These are phyloP conservation scores for Rhodotorula sphaerocarpa DNA, from an alignment of 768 basidiomycete species.

Conservation along the genomic window DNA sequence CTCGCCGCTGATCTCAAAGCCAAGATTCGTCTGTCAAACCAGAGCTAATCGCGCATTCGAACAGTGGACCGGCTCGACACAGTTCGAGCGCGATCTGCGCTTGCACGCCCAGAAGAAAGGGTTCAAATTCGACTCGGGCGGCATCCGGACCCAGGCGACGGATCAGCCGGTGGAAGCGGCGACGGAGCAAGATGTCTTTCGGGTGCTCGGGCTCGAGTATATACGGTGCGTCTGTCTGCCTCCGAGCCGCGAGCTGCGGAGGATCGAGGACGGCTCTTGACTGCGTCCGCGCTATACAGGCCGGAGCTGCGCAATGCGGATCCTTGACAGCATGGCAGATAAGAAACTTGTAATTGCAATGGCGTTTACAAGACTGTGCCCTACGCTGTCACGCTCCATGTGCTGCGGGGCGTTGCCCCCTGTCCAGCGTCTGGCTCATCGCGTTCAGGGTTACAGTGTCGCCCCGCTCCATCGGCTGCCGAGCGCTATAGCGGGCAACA, in stretches of 20 bases:
- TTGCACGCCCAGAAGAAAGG: neutral
- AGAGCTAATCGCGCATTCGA: neutral
- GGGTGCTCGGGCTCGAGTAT: constrained; percentile 1
- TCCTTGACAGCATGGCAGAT: constrained; percentile 1
- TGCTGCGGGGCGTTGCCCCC: too few species aligned
- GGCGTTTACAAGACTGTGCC: too few species aligned
- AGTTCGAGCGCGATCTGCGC: constrained; percentile 24
- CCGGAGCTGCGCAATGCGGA: constrained; percentile 13
- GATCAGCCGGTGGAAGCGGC: neutral
- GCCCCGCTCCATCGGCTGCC: too few species aligned
- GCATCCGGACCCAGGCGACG: neutral
- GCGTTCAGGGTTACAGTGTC: too few species aligned
- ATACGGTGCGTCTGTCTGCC: constrained; percentile 11
- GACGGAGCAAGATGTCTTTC: constrained; percentile 17
- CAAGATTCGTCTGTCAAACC: too few species aligned
- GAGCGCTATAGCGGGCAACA: too few species aligned
- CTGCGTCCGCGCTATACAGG: neutral
- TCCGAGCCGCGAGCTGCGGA: too few species aligned
- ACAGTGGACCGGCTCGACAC: constrained; percentile 19
- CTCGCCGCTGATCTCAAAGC: too few species aligned
- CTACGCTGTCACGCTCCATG: too few species aligned
- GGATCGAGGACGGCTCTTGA: neutral
- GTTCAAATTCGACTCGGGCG: constrained; percentile 10
- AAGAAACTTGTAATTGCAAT: too few species aligned
- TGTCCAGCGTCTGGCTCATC: too few species aligned